These are phyloP conservation scores for Lactarius sanguifluus DNA, from an alignment of 768 basidiomycete genomes.

Conservation along the genomic window DNA sequence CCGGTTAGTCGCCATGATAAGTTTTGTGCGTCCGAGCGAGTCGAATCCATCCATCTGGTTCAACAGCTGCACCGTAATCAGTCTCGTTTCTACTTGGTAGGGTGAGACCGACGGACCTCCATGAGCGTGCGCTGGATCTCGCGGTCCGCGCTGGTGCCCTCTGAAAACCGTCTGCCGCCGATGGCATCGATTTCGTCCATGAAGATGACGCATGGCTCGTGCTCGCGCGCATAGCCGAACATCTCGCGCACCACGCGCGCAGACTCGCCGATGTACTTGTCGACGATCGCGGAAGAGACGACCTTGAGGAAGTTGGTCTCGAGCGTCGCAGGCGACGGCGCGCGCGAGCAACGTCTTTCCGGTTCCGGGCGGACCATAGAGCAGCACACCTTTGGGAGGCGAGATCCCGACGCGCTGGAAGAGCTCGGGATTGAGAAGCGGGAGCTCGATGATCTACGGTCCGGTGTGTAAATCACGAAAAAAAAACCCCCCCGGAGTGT, in stretches of 20 bases:
- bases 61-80: conserved; percentile 58
- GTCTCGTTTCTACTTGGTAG: not conserved
- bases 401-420: conserved; percentile 95
- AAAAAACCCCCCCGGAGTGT: not conserved
- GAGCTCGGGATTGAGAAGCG: conserved; percentile 89
- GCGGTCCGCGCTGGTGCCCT: conserved; percentile 96
- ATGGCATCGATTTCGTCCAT: conserved; percentile 99
- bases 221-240: conserved; percentile 97
- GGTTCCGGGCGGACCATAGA: conserved; percentile 96
- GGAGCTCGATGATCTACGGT: conserved; percentile 87
- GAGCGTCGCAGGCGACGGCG: conserved; percentile 92
- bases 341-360: conserved; percentile 94
- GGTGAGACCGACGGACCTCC: conserved; percentile 56
- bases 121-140: conserved; percentile 98
- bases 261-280: conserved; percentile 98
- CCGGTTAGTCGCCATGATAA: conserved; percentile 99
- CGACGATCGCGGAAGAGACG: conserved; percentile 95
- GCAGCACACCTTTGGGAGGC: conserved; percentile 93
- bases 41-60: conserved; percentile 99
- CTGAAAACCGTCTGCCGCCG: conserved; percentile 84
- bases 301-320: conserved; percentile 98
- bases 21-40: conserved; percentile 89
- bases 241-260: conserved; percentile 96
- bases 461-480: not conserved
- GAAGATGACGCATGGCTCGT: conserved; percentile 98